Evolutionary conservation across 1,139 yeast genomes (phyloP).

Genomic region (Lodderomyces elongisporus): DNA sequence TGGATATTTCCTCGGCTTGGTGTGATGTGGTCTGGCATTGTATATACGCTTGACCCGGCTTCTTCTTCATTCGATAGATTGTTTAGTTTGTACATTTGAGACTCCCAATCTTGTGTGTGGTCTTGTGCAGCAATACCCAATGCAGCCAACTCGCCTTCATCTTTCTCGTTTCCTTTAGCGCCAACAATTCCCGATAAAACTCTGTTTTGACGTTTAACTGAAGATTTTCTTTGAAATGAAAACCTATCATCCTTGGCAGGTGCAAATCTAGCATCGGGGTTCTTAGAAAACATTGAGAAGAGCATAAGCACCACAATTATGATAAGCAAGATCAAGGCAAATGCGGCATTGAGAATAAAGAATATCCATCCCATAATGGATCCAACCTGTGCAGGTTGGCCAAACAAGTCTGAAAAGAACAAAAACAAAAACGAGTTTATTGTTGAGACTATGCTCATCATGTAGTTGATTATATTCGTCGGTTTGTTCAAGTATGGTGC

Average conservation of each 20-base stretch:
- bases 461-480: conserved; percentile 62
- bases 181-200: background rate
- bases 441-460: conserved; percentile 59
- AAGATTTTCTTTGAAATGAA: conserved; percentile 63
- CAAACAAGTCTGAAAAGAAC: conserved; percentile 69
- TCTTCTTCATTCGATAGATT: conserved; percentile 27
- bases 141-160: conserved; percentile 57
- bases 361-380: conserved; percentile 81
- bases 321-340: conserved; percentile 58
- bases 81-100: conserved; percentile 52
- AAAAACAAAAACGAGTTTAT: conserved; percentile 68
- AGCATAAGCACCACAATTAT: conserved; percentile 55
- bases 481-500: conserved; percentile 69
- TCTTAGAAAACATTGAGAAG: conserved; percentile 59
- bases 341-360: conserved; percentile 73
- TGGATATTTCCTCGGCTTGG: conserved; percentile 3
- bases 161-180: conserved; percentile 3
- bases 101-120: conserved; percentile 66
- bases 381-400: conserved; percentile 60
- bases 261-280: conserved; percentile 78
- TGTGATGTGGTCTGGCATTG: conserved; percentile 5
- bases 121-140: conserved; percentile 69
- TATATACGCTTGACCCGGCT: conserved; percentile 1
- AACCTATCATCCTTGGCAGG: conserved; percentile 83
- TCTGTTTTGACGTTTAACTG: conserved; percentile 14